Conservation (phyloP, 331 rosid species). For the Malus hybrid region DNA sequence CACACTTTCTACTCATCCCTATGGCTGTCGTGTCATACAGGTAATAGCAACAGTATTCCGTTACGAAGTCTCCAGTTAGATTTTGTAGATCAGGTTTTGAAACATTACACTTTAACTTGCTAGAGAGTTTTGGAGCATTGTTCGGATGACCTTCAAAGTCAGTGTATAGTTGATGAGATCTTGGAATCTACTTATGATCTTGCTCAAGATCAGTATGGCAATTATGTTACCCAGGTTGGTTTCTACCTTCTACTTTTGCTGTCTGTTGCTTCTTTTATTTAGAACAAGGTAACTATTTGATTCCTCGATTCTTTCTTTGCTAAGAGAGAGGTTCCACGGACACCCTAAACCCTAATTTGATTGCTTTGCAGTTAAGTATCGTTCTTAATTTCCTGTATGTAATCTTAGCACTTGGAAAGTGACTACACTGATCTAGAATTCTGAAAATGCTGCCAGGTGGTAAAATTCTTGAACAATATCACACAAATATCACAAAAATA, state of each 20-base stretch:
- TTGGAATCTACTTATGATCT: constrained; percentile 63
- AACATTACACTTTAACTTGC: constrained; percentile 17
- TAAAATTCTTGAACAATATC: neutral
- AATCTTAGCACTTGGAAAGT: neutral
- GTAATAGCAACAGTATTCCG: constrained; percentile 27
- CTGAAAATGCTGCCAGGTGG: neutral
- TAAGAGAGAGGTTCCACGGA: neutral
- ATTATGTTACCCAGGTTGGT: constrained; percentile 80
- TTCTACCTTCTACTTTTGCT: neutral
- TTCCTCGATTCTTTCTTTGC: neutral
- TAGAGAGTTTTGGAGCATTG: constrained; percentile 86
- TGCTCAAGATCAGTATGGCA: constrained; percentile 88
- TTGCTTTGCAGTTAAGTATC: neutral
- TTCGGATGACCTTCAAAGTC: constrained; percentile 49
- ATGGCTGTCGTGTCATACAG: constrained; percentile 94
- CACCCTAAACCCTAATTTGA: neutral
- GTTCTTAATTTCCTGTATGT: neutral
- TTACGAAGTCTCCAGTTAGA: neutral
- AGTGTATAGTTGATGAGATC: constrained; percentile 67
- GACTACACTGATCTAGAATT: neutral
- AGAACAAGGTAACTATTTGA: neutral
- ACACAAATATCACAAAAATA: neutral
- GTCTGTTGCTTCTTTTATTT: neutral
- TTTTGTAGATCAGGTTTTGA: neutral
- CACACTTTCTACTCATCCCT: constrained; percentile 74